These are phyloP conservation scores for Penicillium sumatraense DNA, from an alignment of 2,329 filamentous ascomycete species.

Conservation along the genomic window DNA sequence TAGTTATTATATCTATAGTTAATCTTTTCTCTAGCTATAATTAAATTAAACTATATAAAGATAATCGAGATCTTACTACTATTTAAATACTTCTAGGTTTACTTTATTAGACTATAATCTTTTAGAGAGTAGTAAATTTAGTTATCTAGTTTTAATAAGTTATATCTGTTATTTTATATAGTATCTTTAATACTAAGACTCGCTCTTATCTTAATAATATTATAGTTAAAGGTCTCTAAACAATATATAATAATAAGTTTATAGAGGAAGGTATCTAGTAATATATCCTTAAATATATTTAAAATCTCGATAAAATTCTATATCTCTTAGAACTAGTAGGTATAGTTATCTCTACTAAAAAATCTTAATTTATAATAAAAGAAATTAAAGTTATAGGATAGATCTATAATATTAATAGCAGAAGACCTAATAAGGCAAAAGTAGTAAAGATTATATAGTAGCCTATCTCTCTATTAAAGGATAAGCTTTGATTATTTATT, in stretches of 20 bases:
- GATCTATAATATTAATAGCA: neutral
- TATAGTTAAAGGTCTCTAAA: neutral
- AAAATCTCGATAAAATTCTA: neutral
- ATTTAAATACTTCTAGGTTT: neutral
- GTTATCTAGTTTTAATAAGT: neutral
- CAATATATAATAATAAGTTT: neutral
- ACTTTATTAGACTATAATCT: neutral
- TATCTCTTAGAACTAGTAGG: neutral
- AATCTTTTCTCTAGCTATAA: conserved; percentile 2
- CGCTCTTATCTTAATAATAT: neutral
- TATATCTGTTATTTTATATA: neutral
- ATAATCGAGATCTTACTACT: neutral
- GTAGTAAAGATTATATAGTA: neutral
- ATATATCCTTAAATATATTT: neutral
- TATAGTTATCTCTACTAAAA: neutral
- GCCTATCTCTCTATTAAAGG: neutral
- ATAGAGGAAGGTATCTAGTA: neutral
- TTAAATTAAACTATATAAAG: neutral
- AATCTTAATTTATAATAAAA: neutral
- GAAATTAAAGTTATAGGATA: neutral
- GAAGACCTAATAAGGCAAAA: neutral
- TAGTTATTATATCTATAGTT: neutral
- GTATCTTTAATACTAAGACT: no score
- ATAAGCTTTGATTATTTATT: neutral
- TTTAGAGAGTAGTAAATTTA: neutral